Conservation (phyloP, 345 rosid genomes). For the Eucalyptus sp. region DNA sequence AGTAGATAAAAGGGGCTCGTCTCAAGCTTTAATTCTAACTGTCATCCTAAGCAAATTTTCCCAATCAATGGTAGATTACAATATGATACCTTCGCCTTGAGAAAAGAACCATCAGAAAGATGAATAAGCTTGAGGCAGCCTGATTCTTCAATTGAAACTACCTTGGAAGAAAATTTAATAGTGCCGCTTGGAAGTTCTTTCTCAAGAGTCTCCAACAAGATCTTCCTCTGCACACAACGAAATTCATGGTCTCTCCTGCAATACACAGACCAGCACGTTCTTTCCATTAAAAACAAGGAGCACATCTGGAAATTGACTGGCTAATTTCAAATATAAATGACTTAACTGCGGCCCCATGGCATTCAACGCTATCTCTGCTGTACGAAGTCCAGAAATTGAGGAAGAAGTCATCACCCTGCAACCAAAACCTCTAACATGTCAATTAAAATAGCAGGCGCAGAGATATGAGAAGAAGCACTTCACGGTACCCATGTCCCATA, state of each 20-base stretch:
- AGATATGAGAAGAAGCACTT: background rate
- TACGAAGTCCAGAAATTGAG: background rate
- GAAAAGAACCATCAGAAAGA: conserved; percentile 46
- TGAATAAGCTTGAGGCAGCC: conserved; percentile 36
- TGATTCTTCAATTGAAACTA: conserved; percentile 51
- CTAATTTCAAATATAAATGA: background rate
- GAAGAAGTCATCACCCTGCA: background rate
- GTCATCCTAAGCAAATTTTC: background rate
- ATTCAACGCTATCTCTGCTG: background rate
- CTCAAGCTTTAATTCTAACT: background rate
- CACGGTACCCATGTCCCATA: background rate
- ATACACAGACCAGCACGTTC: background rate
- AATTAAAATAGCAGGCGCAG: rapidly evolving
- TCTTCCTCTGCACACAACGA: conserved; percentile 40
- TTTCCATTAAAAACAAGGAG: background rate
- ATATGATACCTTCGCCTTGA: conserved; percentile 48
- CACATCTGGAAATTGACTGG: background rate
- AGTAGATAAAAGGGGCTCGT: background rate
- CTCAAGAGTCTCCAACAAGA: conserved; percentile 41
- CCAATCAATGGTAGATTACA: background rate
- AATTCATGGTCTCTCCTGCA: conserved; percentile 32
- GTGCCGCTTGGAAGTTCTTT: conserved; percentile 47
- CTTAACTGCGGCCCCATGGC: background rate
- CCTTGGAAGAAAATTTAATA: conserved; percentile 54
- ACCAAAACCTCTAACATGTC: background rate